Conservation (phyloP, 2,329 filamentous ascomycete genomes). For the Fusarium sp. region DNA sequence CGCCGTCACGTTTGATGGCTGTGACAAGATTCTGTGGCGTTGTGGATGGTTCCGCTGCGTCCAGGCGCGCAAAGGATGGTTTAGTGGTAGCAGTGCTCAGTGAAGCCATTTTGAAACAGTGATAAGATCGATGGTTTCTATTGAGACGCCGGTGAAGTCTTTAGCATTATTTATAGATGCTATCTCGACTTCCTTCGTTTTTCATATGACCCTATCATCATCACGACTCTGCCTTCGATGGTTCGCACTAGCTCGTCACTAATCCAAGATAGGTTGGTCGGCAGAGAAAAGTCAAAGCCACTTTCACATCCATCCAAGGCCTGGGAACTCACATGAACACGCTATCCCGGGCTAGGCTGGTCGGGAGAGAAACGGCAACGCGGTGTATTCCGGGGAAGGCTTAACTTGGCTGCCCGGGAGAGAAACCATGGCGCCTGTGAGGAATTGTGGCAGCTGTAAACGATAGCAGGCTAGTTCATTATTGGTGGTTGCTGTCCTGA, state of each 20-base stretch:
- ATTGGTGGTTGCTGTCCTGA: neutral
- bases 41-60: slow-evolving; percentile 6
- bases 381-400: neutral
- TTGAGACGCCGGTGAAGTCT: fast-evolving
- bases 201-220: neutral
- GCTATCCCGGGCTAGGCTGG: neutral
- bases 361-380: neutral
- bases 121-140: neutral
- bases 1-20: slow-evolving; percentile 46
- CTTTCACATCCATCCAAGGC: neutral
- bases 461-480: neutral
- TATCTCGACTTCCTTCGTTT: neutral
- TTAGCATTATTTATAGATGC: neutral
- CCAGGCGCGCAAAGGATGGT: neutral
- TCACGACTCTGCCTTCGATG: neutral
- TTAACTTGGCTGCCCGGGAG: neutral
- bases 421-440: neutral
- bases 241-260: neutral
- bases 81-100: slow-evolving; percentile 1
- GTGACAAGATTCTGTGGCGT: slow-evolving; percentile 13
- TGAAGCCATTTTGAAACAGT: neutral
- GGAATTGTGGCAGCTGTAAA: neutral
- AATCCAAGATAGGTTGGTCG: slow-evolving; percentile 3
- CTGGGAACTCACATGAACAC: neutral
- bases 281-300: neutral